These are phyloP conservation scores for Poa pratensis DNA, from an alignment of 176 grass and related monocot species.

Conservation along the genomic window DNA sequence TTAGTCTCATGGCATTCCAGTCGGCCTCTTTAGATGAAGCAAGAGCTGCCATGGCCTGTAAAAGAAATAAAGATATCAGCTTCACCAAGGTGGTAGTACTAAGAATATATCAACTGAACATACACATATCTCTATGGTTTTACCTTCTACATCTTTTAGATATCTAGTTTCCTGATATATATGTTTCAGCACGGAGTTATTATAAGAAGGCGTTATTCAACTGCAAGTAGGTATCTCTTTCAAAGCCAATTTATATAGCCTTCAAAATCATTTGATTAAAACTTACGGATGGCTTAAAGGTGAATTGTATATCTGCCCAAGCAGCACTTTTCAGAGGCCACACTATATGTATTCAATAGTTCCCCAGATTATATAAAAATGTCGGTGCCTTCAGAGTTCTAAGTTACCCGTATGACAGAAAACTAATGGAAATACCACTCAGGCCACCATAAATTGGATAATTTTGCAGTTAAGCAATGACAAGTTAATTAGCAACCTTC, in stretches of 20 bases:
- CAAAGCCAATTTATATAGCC: background rate
- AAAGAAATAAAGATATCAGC: conserved; percentile 26
- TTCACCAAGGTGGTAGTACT: background rate
- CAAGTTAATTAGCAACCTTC: background rate
- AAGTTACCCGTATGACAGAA: too few relatives aligned
- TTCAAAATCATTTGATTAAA: too few relatives aligned
- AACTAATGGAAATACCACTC: too few relatives aligned
- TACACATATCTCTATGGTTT: background rate
- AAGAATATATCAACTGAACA: background rate
- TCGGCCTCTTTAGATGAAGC: conserved; percentile 94
- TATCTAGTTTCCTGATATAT: conserved; percentile 1
- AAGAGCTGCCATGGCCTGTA: conserved; percentile 98
- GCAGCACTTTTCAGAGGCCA: background rate
- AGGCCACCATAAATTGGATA: background rate
- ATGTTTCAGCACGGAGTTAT: background rate
- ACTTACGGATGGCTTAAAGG: background rate
- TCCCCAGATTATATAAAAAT: background rate
- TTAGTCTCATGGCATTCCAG: conserved; percentile 81
- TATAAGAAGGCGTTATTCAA: background rate
- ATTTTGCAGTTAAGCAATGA: background rate
- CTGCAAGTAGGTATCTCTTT: background rate
- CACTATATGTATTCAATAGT: background rate
- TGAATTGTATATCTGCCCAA: background rate
- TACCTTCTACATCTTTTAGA: background rate
- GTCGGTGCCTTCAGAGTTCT: too few relatives aligned